These are phyloP conservation scores for Neoscytalidium dimidiatum DNA, from an alignment of 2,329 filamentous ascomycete species.

Conservation along the genomic window DNA sequence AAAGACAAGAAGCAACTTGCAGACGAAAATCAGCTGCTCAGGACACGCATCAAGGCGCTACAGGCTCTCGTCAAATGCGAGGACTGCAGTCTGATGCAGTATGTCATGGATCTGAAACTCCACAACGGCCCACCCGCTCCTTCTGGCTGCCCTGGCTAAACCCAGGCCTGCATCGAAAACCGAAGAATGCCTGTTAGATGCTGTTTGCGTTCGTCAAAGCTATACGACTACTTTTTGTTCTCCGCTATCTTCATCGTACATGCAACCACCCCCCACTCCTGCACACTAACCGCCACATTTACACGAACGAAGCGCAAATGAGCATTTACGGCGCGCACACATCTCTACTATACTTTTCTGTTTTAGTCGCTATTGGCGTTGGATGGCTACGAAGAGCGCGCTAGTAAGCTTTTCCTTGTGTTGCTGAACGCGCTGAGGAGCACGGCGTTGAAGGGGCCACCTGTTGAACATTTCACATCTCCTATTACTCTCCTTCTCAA, in stretches of 20 bases:
- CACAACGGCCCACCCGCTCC: constrained; percentile 14
- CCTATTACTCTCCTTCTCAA: not conserved
- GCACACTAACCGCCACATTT: constrained; percentile 6
- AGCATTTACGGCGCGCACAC: constrained; percentile 11
- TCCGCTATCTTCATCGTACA: not conserved
- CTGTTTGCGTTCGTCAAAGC: not conserved
- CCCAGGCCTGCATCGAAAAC: not conserved
- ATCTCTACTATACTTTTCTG: not conserved
- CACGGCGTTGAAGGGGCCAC: constrained; percentile 3
- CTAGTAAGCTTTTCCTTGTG: constrained; percentile 20
- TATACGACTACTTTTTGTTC: not conserved
- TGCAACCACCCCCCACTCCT: not conserved
- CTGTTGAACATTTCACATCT: not conserved
- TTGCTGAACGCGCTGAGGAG: constrained; percentile 12
- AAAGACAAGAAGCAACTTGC: constrained; percentile 42
- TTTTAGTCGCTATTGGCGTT: constrained; percentile 1
- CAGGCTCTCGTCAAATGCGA: constrained; percentile 49
- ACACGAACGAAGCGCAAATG: constrained; percentile 4
- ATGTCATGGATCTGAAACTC: constrained; percentile 42
- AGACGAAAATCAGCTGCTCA: constrained; percentile 41
- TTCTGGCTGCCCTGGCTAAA: constrained; percentile 2
- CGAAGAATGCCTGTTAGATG: not conserved
- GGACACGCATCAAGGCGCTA: constrained; percentile 43
- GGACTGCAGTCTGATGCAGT: constrained; percentile 48
- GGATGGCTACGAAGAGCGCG: constrained; percentile 6